phyloP scores from a whole-genome alignment of 2,329 filamentous ascomycete genomes.

The Calonectria hongkongensis region DNA sequence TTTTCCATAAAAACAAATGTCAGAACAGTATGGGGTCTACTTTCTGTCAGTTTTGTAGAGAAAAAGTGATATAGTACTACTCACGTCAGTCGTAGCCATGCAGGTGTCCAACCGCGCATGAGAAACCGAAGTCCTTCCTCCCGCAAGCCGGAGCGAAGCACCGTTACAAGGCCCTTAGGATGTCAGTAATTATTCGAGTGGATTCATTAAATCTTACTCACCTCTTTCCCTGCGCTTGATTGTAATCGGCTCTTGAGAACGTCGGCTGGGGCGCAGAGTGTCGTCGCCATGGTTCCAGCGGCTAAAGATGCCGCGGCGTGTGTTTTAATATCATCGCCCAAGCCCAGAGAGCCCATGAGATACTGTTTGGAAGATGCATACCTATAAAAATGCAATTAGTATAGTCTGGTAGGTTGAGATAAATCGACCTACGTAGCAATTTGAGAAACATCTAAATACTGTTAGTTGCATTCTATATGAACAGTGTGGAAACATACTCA shows the following conservation, averaged over 20 bases:
- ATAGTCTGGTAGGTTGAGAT: too few species aligned
- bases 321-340: slow-evolving; percentile 63
- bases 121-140: slow-evolving; percentile 65
- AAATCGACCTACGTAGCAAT: slow-evolving; percentile 62
- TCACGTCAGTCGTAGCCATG: slow-evolving; percentile 66
- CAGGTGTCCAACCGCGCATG: slow-evolving; percentile 68
- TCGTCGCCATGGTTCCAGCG: slow-evolving; percentile 68
- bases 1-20: slow-evolving; percentile 69
- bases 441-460: slow-evolving; percentile 62
- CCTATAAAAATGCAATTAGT: slow-evolving; percentile 43
- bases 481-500: slow-evolving; percentile 58
- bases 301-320: slow-evolving; percentile 63
- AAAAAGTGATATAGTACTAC: slow-evolving; percentile 32
- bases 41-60: rapidly evolving
- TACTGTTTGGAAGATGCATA: slow-evolving; percentile 61
- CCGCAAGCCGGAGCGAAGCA: slow-evolving; percentile 59
- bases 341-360: slow-evolving; percentile 52
- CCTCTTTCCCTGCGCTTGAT: slow-evolving; percentile 53
- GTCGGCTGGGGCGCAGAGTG: slow-evolving; percentile 66
- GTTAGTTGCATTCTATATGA: slow-evolving; percentile 34
- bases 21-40: slow-evolving; percentile 65
- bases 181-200: not conserved
- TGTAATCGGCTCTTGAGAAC: slow-evolving; percentile 67
- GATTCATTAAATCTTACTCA: slow-evolving; percentile 22
- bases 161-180: slow-evolving; percentile 57